Evolutionary conservation across 2,329 filamentous ascomycete species (phyloP).

Genomic region (Claviceps citrina): DNA sequence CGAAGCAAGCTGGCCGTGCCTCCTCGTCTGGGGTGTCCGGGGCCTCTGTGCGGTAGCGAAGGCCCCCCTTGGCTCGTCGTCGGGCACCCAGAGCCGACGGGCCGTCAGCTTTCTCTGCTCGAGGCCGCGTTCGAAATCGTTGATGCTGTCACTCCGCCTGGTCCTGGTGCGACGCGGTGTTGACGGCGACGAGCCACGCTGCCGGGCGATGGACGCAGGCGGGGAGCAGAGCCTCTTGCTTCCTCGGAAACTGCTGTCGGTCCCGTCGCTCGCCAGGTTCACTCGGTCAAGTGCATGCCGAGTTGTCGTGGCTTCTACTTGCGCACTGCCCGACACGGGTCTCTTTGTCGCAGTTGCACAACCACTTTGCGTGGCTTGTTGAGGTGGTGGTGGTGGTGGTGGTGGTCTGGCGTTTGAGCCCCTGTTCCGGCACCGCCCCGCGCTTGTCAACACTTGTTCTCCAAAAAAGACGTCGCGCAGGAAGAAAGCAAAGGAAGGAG

Average conservation of each 20-base stretch:
- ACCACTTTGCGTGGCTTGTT: not conserved
- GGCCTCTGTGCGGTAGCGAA: not conserved
- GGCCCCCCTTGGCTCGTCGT: conserved; percentile 9
- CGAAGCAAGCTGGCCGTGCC: not conserved
- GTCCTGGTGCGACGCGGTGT: conserved; percentile 10
- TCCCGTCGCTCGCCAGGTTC: not conserved
- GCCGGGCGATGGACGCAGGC: conserved; percentile 10
- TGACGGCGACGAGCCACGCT: conserved; percentile 9
- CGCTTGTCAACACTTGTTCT: no score
- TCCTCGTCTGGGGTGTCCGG: conserved; percentile 4
- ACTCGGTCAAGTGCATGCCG: conserved; percentile 5
- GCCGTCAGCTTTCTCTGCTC: conserved; percentile 9
- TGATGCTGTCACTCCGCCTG: conserved; percentile 5
- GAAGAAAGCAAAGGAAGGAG: not conserved
- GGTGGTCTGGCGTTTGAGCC: not conserved
- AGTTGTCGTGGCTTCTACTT: conserved; percentile 1
- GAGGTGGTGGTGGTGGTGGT: no score
- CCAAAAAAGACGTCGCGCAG: not conserved
- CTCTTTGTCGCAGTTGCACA: conserved; percentile 6
- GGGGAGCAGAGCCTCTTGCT: conserved; percentile 17
- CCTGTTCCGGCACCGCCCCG: no score
- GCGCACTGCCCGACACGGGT: conserved; percentile 3
- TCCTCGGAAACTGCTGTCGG: conserved; percentile 8
- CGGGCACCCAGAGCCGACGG: conserved; percentile 16
- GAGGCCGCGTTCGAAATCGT: conserved; percentile 13